These are phyloP conservation scores for Trichophyton mentagrophytes DNA, from an alignment of 2,329 filamentous ascomycete genomes.

Conservation along the genomic window DNA sequence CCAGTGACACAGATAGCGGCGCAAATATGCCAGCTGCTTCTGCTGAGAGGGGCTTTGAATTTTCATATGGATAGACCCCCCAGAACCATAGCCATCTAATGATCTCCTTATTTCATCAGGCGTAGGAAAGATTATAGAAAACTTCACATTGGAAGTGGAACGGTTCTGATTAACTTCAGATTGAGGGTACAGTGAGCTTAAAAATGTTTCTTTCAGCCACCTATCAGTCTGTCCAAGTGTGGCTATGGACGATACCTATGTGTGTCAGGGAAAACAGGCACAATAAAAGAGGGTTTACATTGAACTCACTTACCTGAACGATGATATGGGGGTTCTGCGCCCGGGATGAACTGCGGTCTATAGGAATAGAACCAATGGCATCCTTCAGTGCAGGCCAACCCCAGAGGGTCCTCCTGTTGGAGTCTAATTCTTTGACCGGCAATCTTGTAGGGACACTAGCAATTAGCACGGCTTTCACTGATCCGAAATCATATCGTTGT, in stretches of 20 bases:
- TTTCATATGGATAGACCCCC: constrained; percentile 71
- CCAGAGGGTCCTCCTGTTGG: constrained; percentile 47
- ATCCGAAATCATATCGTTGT: constrained; percentile 52
- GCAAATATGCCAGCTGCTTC: constrained; percentile 62
- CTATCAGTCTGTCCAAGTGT: constrained; percentile 57
- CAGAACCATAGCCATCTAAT: constrained; percentile 65
- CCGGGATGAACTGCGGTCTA: constrained; percentile 23
- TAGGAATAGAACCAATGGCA: constrained; percentile 44
- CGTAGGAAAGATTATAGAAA: constrained; percentile 70
- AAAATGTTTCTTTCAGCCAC: constrained; percentile 58
- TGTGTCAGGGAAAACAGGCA: constrained; percentile 38
- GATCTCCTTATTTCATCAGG: constrained; percentile 63
- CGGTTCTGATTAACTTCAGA: constrained; percentile 11
- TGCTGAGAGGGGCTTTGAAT: constrained; percentile 55
- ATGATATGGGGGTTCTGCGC: constrained; percentile 25
- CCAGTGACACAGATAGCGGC: constrained; percentile 64
- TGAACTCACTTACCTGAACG: constrained; percentile 20
- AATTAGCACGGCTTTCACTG: constrained; percentile 57
- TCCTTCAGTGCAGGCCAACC: constrained; percentile 60
- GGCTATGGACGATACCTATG: constrained; percentile 69
- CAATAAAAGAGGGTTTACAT: background rate
- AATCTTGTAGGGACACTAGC: constrained; percentile 65
- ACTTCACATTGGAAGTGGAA: constrained; percentile 32
- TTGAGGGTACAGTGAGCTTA: constrained; percentile 31
- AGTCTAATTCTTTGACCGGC: constrained; percentile 32